Evolutionary conservation across 257 asterid species (phyloP).

Genomic region (Leonotis leonurus): DNA sequence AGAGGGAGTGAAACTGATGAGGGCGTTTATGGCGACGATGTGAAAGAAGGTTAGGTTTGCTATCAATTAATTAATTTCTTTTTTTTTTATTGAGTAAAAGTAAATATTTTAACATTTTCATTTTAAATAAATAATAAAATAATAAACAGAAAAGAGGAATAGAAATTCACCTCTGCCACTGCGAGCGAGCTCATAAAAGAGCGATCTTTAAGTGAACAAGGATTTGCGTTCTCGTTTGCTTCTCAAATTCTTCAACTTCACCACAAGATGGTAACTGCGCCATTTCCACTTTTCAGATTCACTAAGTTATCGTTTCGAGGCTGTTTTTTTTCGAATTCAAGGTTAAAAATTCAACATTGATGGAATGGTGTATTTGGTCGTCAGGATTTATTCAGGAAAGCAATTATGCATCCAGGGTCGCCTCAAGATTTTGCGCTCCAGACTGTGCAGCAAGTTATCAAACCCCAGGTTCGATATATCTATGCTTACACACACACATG

Average conservation of each 20-base stretch:
- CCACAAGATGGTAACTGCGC: slow-evolving; percentile 5
- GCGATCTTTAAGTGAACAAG: no score
- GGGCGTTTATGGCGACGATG: slow-evolving; percentile 21
- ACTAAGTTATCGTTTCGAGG: background rate
- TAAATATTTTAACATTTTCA: no score
- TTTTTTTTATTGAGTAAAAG: background rate
- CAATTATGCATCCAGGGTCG: slow-evolving; percentile 57
- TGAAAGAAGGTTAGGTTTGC: slow-evolving; percentile 21
- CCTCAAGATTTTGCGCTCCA: slow-evolving; percentile 88
- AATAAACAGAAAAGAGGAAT: no score
- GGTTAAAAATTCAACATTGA: background rate
- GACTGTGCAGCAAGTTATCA: slow-evolving; percentile 85
- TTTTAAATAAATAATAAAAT: no score
- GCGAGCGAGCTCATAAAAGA: no score
- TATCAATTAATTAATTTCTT: background rate
- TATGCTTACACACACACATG: background rate
- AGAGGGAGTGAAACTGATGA: slow-evolving; percentile 34
- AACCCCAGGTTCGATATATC: slow-evolving; percentile 65
- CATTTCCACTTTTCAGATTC: background rate
- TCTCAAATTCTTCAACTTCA: background rate
- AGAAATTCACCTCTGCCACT: no score
- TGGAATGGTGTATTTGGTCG: background rate
- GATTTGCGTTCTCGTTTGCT: no score
- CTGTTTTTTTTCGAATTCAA: background rate
- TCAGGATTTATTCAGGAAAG: slow-evolving; percentile 86